Evolutionary conservation across 306 rosid genomes (phyloP).

Genomic region (Vigna radiata): DNA sequence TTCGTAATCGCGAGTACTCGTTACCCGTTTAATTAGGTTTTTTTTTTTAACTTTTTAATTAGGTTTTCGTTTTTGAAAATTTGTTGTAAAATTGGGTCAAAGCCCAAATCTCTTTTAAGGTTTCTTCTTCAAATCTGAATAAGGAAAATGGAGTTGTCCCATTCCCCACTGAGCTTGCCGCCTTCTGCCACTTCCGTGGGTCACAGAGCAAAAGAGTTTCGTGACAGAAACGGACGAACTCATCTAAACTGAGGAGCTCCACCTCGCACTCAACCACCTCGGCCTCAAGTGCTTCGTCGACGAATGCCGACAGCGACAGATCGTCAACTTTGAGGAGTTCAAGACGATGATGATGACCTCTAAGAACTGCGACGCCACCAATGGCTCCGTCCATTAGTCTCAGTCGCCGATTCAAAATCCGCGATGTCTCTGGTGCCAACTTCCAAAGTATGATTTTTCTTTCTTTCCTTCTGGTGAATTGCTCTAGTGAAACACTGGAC

Average conservation of each 20-base stretch:
- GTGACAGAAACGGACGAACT: slow-evolving; percentile 62
- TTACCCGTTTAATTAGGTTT: too few species aligned
- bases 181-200: slow-evolving; percentile 64
- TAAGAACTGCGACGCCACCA: background rate
- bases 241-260: slow-evolving; percentile 71
- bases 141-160: too few species aligned
- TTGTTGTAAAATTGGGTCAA: too few species aligned
- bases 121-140: too few species aligned
- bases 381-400: slow-evolving; percentile 40
- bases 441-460: background rate
- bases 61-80: too few species aligned
- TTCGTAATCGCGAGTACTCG: too few species aligned
- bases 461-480: background rate
- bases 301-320: slow-evolving; percentile 85
- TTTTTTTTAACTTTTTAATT: too few species aligned
- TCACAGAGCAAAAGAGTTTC: slow-evolving; percentile 57
- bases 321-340: slow-evolving; percentile 80
- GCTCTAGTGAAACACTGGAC: background rate
- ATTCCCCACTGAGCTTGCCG: slow-evolving; percentile 62
- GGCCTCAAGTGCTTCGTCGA: slow-evolving; percentile 65
- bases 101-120: too few species aligned
- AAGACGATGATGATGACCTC: slow-evolving; percentile 70
- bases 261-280: slow-evolving; percentile 67
- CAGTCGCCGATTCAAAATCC: background rate
- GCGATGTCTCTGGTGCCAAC: background rate